Percentiles rank a stretch among this genome's conserved stretches.
Conservation (phyloP, 768 basidiomycete genomes). For the Mycena rebaudengoi region DNA sequence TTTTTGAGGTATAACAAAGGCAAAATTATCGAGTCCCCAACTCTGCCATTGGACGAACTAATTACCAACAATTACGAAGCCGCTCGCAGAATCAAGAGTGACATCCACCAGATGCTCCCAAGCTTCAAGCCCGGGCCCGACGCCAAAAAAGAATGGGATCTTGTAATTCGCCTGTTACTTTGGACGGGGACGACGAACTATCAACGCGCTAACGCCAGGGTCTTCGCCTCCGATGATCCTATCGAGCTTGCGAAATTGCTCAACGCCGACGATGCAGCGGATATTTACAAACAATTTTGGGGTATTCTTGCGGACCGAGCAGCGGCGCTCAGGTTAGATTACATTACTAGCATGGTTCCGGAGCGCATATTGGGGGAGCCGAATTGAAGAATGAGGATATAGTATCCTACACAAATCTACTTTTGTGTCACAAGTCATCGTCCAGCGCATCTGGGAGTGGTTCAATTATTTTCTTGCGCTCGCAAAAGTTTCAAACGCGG, state of each 20-base stretch:
- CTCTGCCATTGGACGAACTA: background rate
- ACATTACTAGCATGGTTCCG: background rate
- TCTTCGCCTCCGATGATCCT: background rate
- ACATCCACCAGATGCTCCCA: background rate
- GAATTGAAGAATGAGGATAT: background rate
- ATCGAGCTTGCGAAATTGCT: background rate
- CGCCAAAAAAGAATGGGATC: background rate
- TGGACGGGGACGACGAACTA: background rate
- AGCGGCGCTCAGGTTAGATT: background rate
- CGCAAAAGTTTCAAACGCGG: no score
- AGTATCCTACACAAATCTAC: background rate
- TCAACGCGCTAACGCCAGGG: background rate
- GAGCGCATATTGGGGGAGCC: background rate
- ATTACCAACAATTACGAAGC: background rate
- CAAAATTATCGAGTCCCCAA: background rate
- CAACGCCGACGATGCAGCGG: background rate
- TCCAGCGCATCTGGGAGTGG: no score
- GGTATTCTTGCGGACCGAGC: background rate
- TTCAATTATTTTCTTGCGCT: no score
- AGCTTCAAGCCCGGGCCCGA: background rate
- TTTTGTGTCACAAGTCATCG: background rate
- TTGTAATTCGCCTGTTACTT: conserved; percentile 47
- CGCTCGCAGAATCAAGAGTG: background rate
- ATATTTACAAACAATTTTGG: background rate
- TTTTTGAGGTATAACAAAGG: background rate